Evolutionary conservation across 345 rosid genomes (phyloP).

Genomic region (Eucalyptus marginata): DNA sequence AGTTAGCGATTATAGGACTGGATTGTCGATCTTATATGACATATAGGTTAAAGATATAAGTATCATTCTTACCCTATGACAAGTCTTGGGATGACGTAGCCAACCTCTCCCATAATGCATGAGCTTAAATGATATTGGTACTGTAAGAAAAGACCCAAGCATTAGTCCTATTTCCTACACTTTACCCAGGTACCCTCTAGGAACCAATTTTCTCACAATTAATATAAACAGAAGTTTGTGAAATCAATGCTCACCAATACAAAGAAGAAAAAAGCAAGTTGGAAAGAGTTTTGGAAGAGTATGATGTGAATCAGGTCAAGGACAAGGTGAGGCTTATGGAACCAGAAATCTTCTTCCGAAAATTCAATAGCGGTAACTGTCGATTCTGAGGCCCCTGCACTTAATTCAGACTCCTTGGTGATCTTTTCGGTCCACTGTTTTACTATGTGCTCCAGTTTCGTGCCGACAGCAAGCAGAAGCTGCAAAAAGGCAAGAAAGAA

Average conservation of each 20-base stretch:
- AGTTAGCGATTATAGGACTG: neutral
- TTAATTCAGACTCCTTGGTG: constrained; percentile 46
- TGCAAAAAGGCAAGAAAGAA: neutral
- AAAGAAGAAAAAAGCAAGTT: constrained; percentile 69
- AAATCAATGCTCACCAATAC: constrained; percentile 36
- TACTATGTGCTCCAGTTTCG: constrained; percentile 68
- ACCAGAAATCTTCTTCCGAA: constrained; percentile 77
- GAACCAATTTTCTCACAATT: neutral
- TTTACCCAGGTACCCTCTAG: neutral
- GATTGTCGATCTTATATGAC: neutral
- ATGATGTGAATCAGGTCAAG: constrained; percentile 62
- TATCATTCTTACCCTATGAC: constrained; percentile 48
- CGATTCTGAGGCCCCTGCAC: constrained; percentile 28
- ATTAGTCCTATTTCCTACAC: neutral
- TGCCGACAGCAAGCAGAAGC: constrained; percentile 69
- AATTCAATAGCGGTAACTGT: constrained; percentile 32
- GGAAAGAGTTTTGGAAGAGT: constrained; percentile 81
- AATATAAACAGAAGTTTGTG: neutral
- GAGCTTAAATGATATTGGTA: constrained; percentile 60
- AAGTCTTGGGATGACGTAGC: constrained; percentile 51
- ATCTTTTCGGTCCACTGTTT: constrained; percentile 54
- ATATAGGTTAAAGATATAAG: neutral
- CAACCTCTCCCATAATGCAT: constrained; percentile 64
- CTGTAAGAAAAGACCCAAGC: constrained; percentile 12
- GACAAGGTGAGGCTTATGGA: constrained; percentile 36